Conservation (phyloP, 176 grass and related monocot genomes). For the Zea luxurians region DNA sequence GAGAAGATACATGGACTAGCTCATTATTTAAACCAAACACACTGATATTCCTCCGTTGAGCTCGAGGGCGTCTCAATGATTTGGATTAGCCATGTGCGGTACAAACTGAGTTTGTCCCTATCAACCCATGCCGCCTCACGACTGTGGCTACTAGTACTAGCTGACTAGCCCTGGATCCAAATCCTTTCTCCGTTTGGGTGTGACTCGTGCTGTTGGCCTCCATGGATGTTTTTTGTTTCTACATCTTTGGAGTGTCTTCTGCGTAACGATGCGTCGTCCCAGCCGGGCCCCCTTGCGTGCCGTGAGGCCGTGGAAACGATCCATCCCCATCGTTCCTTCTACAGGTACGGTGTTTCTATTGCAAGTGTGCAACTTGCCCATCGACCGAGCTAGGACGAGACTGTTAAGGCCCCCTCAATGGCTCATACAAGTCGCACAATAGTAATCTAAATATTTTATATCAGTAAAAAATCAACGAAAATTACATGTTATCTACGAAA, state of each 20-base stretch:
- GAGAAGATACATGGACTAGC: too few relatives aligned
- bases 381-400: background rate
- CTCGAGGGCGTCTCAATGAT: slow-evolving; percentile 52
- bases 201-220: slow-evolving; percentile 38
- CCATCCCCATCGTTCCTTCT: background rate
- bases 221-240: slow-evolving; percentile 43
- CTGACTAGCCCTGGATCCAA: slow-evolving; percentile 44
- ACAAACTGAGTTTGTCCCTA: slow-evolving; percentile 47
- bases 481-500: too few relatives aligned
- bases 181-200: slow-evolving; percentile 12
- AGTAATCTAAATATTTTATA: too few relatives aligned
- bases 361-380: background rate
- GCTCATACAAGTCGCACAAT: too few relatives aligned
- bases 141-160: background rate
- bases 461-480: too few relatives aligned
- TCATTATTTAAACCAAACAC: too few relatives aligned
- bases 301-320: slow-evolving; percentile 15
- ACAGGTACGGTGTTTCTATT: background rate
- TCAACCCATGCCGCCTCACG: slow-evolving; percentile 16
- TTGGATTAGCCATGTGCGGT: slow-evolving; percentile 42
- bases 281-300: background rate
- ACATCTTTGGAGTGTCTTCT: slow-evolving; percentile 47
- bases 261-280: slow-evolving; percentile 44
- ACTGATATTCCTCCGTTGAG: slow-evolving; percentile 44
- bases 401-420: background rate